These are phyloP conservation scores for Bertia moriformis DNA, from an alignment of 2,329 filamentous ascomycete genomes.

Conservation along the genomic window DNA sequence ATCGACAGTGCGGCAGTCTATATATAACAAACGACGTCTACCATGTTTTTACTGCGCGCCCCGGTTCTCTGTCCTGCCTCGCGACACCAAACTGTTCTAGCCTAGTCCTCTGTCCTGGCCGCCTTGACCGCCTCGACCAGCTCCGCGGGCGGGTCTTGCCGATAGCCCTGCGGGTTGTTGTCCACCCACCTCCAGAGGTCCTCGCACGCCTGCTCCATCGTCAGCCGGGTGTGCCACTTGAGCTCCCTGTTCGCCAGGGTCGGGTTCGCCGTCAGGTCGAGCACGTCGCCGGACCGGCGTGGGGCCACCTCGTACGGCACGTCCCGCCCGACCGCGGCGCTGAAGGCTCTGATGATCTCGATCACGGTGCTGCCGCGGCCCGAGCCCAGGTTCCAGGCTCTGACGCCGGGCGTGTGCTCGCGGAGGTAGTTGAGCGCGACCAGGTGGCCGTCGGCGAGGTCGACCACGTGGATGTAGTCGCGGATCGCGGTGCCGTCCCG, in stretches of 20 bases:
- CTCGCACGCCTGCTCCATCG: conserved; percentile 81
- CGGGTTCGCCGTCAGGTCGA: conserved; percentile 88
- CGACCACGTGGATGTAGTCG: conserved; percentile 95
- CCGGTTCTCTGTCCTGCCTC: neutral
- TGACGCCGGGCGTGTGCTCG: conserved; percentile 73
- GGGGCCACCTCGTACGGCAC: conserved; percentile 75
- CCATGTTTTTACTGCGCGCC: too few species aligned
- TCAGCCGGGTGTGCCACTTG: conserved; percentile 78
- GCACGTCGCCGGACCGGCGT: conserved; percentile 74
- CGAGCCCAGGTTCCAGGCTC: conserved; percentile 92
- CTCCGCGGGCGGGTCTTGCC: conserved; percentile 72
- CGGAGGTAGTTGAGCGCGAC: conserved; percentile 82
- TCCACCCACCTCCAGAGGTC: conserved; percentile 94
- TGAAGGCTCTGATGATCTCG: conserved; percentile 94
- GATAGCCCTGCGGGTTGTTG: conserved; percentile 92
- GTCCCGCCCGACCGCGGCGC: conserved; percentile 68
- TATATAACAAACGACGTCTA: too few species aligned
- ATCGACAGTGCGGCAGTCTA: too few species aligned
- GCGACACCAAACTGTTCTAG: neutral
- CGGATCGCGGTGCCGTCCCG: conserved; percentile 86
- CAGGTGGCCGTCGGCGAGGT: conserved; percentile 74
- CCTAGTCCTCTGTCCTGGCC: conserved; percentile 2
- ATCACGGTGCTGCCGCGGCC: conserved; percentile 90
- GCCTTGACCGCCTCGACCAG: conserved; percentile 53
- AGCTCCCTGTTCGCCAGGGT: conserved; percentile 77